A percentile compares a stretch with the other conserved stretches of the same genome.
These are phyloP conservation scores for Bryum argenteum DNA, from an alignment of 225 moss, liverwort and hornwort genomes.

Conservation along the genomic window DNA sequence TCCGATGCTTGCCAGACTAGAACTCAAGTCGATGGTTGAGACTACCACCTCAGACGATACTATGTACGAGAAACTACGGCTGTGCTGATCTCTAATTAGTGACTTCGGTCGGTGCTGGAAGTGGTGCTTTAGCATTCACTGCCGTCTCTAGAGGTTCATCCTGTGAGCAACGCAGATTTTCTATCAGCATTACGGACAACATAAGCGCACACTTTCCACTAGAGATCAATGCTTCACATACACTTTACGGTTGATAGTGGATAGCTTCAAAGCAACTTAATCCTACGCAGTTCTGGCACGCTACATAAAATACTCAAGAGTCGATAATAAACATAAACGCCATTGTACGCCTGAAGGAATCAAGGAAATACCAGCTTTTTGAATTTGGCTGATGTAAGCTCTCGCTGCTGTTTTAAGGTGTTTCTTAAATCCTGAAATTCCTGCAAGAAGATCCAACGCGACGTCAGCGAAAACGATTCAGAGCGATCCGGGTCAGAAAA, in stretches of 20 bases:
- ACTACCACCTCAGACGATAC: conserved; percentile 34
- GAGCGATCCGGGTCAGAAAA: not conserved
- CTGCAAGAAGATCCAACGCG: conserved; percentile 17
- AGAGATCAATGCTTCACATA: not conserved
- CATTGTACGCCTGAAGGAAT: not conserved
- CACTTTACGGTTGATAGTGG: not conserved
- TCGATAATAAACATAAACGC: not conserved
- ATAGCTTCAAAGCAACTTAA: not conserved
- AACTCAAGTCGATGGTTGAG: conserved; percentile 38
- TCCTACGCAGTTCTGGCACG: not conserved
- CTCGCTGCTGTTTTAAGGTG: conserved; percentile 57
- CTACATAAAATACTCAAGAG: not conserved
- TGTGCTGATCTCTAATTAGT: conserved; percentile 11
- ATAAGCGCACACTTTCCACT: not conserved
- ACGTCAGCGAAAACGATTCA: not conserved
- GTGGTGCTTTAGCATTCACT: not conserved
- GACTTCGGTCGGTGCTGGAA: conserved; percentile 25
- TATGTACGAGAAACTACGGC: conserved; percentile 29
- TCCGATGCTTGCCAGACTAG: conserved; percentile 11
- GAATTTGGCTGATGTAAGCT: conserved; percentile 40
- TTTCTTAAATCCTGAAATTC: conserved; percentile 57
- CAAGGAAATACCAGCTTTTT: conserved; percentile 39
- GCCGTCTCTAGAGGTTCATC: conserved; percentile 27
- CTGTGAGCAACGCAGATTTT: conserved; percentile 29
- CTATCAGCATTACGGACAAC: conserved; percentile 13